phyloP scores from a whole-genome alignment of 2,329 filamentous ascomycete genomes.

The Colletotrichum cereale region DNA sequence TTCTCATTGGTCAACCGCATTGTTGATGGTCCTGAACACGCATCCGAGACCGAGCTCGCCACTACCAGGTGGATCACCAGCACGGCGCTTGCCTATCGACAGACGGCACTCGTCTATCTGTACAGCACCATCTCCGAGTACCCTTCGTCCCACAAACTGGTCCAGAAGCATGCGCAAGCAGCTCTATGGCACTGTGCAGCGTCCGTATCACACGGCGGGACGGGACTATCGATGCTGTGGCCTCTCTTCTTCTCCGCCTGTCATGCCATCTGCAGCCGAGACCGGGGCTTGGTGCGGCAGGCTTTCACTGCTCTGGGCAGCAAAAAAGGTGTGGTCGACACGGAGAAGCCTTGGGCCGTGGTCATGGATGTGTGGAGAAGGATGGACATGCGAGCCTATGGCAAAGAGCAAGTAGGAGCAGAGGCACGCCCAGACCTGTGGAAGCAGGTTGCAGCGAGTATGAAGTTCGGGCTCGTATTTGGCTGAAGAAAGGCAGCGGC shows the following conservation, averaged over 20 bases:
- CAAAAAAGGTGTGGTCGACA: slow-evolving; percentile 35
- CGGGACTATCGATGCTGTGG: slow-evolving; percentile 38
- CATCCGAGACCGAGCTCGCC: slow-evolving; percentile 36
- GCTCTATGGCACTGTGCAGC: slow-evolving; percentile 41
- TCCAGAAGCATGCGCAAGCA: slow-evolving; percentile 39
- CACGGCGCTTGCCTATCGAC: slow-evolving; percentile 37
- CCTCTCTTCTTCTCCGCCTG: slow-evolving; percentile 39
- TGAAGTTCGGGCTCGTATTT: slow-evolving; percentile 39
- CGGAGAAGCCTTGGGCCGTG: slow-evolving; percentile 39
- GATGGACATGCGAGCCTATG: slow-evolving; percentile 38
- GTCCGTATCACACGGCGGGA: slow-evolving; percentile 34
- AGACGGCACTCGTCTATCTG: slow-evolving; percentile 36
- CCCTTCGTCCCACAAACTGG: slow-evolving; percentile 33
- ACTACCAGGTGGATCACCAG: slow-evolving; percentile 37
- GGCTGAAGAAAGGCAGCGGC: slow-evolving; percentile 13
- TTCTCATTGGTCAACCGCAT: slow-evolving; percentile 40
- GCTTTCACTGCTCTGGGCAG: slow-evolving; percentile 37
- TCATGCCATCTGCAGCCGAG: slow-evolving; percentile 38
- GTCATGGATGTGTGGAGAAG: slow-evolving; percentile 38
- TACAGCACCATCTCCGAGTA: slow-evolving; percentile 35
- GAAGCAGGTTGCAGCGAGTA: slow-evolving; percentile 37
- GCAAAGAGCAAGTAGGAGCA: slow-evolving; percentile 31
- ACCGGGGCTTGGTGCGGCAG: slow-evolving; percentile 39
- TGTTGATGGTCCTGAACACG: slow-evolving; percentile 36
- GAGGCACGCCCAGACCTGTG: slow-evolving; percentile 33